Percentiles rank a stretch among this genome's conserved stretches.
Evolutionary conservation across 148 eudicot genomes (phyloP).

Genomic region (Chenopodium album): DNA sequence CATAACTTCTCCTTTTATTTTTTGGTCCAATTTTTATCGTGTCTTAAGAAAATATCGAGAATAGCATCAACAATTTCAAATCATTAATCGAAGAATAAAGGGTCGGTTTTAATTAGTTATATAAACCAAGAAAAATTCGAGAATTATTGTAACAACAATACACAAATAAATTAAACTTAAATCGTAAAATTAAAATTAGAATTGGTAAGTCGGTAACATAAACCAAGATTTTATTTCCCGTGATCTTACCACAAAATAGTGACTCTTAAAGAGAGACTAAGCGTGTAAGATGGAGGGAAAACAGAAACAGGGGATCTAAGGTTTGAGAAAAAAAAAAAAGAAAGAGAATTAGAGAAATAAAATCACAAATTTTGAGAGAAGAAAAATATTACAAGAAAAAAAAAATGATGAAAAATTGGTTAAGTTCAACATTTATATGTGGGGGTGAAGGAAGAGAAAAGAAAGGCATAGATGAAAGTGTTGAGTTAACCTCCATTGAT

Average conservation of each 20-base stretch:
- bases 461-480: slow-evolving; percentile 1
- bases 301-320: neutral
- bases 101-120: too few relatives aligned
- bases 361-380: neutral
- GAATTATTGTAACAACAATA: too few relatives aligned
- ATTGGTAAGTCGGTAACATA: neutral
- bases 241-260: too few relatives aligned
- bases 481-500: slow-evolving; percentile 18
- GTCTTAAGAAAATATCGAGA: too few relatives aligned
- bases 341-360: neutral
- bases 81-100: too few relatives aligned
- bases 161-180: too few relatives aligned
- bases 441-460: neutral
- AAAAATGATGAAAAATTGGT: neutral
- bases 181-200: too few relatives aligned
- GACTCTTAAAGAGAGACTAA: too few relatives aligned
- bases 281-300: neutral
- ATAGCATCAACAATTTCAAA: too few relatives aligned
- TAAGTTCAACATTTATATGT: neutral
- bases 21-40: too few relatives aligned
- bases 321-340: neutral
- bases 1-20: neutral
- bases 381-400: neutral
- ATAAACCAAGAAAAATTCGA: too few relatives aligned
- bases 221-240: neutral